Evolutionary conservation across 139 green algal genomes (phyloP), one percentile per base, ranked within the genome.

Genomic region (Tetradesmus lagerheimii): DNA sequence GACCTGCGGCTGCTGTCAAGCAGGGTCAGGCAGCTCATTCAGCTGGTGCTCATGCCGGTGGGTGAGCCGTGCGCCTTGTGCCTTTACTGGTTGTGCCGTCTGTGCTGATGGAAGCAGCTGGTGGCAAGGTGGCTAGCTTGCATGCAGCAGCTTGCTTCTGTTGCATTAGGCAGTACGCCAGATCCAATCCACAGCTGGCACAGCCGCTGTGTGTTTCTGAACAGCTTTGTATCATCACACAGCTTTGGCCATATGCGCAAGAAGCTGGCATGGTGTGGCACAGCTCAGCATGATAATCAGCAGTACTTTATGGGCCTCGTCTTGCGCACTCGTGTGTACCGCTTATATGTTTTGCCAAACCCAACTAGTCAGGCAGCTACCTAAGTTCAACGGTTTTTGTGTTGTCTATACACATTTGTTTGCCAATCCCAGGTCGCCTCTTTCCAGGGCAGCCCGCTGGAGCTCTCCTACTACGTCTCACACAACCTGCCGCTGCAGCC

Each of bases 401-500:
- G n/a, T n/a, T n/a, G n/a, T n/a, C n/a, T n/a, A n/a, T n/a, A n/a
- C n/a, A n/a, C n/a, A n/a, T n/a, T n/a, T n/a, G 27, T 57, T 25
- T 86, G 29, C 82, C n/a, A 18, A 0, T 64, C 9, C 11, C 85
- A 89, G 85, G 85, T 84, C 38, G 71, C 85, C 3, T 84, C 85
- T 15, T 83, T 83, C 43, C 85, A 89, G 53, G 85, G 85, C 34
- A 80, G 29, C 27, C 85, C 85, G 4, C 85, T 89, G 71, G 67
- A 89, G 71, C 74, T 89, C 11, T 84, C 71, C n/a, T 89, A 89
- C 67, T 84, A 39, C 25, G 50, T 83, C 5, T 41, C 31, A 39
- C 85, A 89, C 41, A 89, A 89, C 85, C 45, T 89, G 43, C 85
- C 85, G 8, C 74, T 89, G 85, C 71, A 83, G 34, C 71, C 85